phyloP scores from a whole-genome alignment of 2,329 filamentous ascomycete genomes.

The Aureobasidium pullulans region DNA sequence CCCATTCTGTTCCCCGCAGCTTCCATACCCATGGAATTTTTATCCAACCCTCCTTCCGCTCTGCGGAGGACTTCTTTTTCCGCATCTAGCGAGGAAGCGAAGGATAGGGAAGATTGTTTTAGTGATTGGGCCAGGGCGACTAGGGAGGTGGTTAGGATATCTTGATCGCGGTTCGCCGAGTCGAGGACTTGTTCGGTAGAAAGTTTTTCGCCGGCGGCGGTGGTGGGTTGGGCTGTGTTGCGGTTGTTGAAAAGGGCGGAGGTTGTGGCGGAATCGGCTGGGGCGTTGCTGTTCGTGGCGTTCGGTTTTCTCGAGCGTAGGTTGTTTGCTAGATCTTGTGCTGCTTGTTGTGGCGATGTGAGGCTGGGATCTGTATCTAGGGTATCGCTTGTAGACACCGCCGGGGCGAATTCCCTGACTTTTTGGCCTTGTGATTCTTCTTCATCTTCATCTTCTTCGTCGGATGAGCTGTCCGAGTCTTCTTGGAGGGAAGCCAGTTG shows the following conservation, averaged over 20 bases:
- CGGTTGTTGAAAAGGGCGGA: conserved; percentile 33
- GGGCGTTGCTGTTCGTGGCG: conserved; percentile 14
- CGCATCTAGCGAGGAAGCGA: conserved; percentile 65
- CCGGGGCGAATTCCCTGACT: conserved; percentile 40
- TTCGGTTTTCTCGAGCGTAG: conserved; percentile 13
- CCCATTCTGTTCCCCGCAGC: conserved; percentile 72
- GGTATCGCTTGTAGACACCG: conserved; percentile 25
- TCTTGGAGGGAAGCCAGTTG: conserved; percentile 42
- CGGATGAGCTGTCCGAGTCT: neutral
- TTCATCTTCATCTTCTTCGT: conserved; percentile 35
- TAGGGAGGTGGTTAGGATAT: conserved; percentile 65
- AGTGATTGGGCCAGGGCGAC: conserved; percentile 70
- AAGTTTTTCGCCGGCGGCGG: neutral
- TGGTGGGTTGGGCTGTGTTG: conserved; percentile 19
- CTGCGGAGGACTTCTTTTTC: conserved; percentile 64
- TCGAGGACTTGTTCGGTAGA: conserved; percentile 4
- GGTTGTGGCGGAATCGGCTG: conserved; percentile 22
- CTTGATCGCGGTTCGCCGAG: neutral
- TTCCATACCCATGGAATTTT: conserved; percentile 68
- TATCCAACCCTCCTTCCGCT: conserved; percentile 68
- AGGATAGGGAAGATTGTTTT: conserved; percentile 65
- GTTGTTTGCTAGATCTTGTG: neutral
- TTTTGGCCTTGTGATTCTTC: conserved; percentile 31
- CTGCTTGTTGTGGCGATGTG: conserved; percentile 17
- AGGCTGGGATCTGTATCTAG: conserved; percentile 23